Evolutionary conservation across 768 basidiomycete species (phyloP).

Genomic region (Macrolepiota dolichaula): DNA sequence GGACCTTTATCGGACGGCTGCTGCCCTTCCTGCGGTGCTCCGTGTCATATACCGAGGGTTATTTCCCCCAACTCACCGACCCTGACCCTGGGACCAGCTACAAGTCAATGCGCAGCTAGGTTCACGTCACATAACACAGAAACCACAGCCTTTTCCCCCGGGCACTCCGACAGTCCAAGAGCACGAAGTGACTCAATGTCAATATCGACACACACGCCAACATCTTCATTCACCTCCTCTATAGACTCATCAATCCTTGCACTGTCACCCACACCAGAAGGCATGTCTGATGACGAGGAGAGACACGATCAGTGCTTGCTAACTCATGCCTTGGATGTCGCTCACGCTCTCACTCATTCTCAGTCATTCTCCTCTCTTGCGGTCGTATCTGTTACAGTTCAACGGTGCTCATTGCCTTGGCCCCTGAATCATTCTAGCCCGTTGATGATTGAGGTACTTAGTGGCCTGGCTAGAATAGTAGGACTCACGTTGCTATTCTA

Average conservation of each 20-base stretch:
- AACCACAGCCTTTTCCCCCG: not conserved
- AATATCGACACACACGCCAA: not conserved
- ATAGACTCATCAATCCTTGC: not conserved
- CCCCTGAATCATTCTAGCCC: not conserved
- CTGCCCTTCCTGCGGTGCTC: slow-evolving; percentile 30
- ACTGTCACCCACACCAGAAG: not conserved
- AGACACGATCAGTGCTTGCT: not conserved
- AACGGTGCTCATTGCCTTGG: not conserved
- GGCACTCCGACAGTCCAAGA: not conserved
- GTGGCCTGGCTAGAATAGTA: slow-evolving; percentile 2
- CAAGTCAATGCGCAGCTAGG: not conserved
- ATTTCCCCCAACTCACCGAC: slow-evolving; percentile 23
- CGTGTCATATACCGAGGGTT: slow-evolving; percentile 23
- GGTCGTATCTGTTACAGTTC: not conserved
- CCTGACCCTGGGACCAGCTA: slow-evolving; percentile 2
- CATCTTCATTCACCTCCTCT: not conserved
- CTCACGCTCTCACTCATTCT: not conserved
- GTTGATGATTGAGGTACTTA: not conserved
- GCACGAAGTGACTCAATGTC: not conserved
- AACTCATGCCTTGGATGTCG: not conserved
- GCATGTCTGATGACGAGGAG: not conserved
- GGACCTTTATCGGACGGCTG: slow-evolving; percentile 28
- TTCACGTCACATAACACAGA: not conserved
- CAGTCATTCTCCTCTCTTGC: not conserved
- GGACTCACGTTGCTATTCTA: slow-evolving; percentile 11